Conservation (phyloP, 441 rosid genomes). For the Viola pubescens region DNA sequence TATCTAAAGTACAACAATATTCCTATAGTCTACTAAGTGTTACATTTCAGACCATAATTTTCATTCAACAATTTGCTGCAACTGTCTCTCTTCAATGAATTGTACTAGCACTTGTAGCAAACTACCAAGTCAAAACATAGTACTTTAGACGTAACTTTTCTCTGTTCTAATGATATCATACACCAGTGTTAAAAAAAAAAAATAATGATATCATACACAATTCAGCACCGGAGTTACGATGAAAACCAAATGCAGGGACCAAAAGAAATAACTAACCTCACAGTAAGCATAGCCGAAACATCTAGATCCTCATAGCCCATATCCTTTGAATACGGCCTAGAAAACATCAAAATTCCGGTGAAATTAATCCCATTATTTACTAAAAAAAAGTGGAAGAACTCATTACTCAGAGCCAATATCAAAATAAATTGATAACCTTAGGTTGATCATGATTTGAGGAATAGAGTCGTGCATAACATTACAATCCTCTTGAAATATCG, state of each 20-base stretch:
- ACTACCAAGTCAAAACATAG: too few species aligned
- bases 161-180: too few species aligned
- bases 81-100: too few species aligned
- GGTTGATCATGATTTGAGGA: constrained; percentile 59
- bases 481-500: constrained; percentile 94
- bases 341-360: too few species aligned
- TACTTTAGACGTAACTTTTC: too few species aligned
- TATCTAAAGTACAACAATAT: too few species aligned
- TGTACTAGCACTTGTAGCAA: too few species aligned
- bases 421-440: constrained; percentile 48
- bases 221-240: background rate
- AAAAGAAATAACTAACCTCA: constrained; percentile 41
- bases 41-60: too few species aligned
- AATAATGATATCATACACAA: background rate
- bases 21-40: too few species aligned
- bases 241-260: background rate
- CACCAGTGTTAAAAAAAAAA: background rate
- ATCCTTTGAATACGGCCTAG: constrained; percentile 90
- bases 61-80: too few species aligned
- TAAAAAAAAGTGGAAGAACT: too few species aligned
- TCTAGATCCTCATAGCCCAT: constrained; percentile 82
- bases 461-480: constrained; percentile 49
- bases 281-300: constrained; percentile 73
- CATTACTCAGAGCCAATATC: constrained; percentile 1
- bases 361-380: too few species aligned